Evolutionary conservation across 495 filamentous ascomycete species (phyloP), one percentile per base, ranked within the genome.

Genomic region (Hypoxylon rickii): DNA sequence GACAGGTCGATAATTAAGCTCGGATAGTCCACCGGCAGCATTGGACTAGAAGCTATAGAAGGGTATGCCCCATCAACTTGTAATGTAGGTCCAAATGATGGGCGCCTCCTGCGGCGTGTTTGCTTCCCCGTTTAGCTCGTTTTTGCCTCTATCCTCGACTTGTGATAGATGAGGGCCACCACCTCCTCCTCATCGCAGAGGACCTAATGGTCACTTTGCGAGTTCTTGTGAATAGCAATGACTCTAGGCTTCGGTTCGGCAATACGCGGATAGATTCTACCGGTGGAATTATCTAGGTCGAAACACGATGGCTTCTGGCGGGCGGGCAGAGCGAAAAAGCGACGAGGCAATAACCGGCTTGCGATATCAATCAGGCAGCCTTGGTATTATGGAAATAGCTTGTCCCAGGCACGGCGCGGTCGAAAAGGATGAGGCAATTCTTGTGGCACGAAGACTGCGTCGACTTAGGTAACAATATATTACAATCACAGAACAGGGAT

Each of bases 101-200:
- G n/a, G 32, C 54, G 40, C 39, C 49, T 54, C 51, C 40, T 54
- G 50, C 44, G 56, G 57, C 51, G 18, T 10, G 2, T 20, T 40
- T 20, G 32, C 51, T 37, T 42, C 16, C 38, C 50, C 51, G 49
- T 43, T 46, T 60, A 29, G 51, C 40, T 34, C 47, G 34, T 47
- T 55, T 46, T 17, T 43, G 51, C 64, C 61, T 65, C 58, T 64
- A 67, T 55, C 64, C 57, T 59, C 51, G 43, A 37, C 57, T 56
- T 60, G 37, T 58, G 44, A 64, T 63, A 64, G 67, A 67, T 61
- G 58, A 69, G 64, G 59, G 60, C 69, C 70, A 60, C 68, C 72
- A 65, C 70, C 72, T 63, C 70, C 72, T 65, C 72, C 70, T 67
- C 72, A 73, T 74, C 67, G 67, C 66, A 68, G 63, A 64, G 64